Evolutionary conservation across 108 stramenopile species (phyloP).

Genomic region (Cyclotella kingstonii): DNA sequence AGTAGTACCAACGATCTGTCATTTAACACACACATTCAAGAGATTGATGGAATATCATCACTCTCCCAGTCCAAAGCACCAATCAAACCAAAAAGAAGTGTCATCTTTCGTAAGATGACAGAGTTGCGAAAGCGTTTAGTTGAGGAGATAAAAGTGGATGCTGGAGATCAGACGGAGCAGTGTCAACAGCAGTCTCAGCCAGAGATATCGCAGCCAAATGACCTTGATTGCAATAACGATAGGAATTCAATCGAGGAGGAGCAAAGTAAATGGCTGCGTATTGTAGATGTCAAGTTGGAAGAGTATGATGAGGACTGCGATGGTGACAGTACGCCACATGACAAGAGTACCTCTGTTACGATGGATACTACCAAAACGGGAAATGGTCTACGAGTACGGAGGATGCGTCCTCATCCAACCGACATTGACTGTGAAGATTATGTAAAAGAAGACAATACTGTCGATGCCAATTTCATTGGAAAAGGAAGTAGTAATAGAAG

Average conservation of each 20-base stretch:
- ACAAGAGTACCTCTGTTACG: neutral
- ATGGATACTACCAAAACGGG: neutral
- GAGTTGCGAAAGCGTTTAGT: slow-evolving; percentile 18
- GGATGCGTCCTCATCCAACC: slow-evolving; percentile 22
- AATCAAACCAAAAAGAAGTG: slow-evolving; percentile 27
- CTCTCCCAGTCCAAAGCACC: slow-evolving; percentile 6
- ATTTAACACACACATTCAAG: neutral
- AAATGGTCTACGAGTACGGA: slow-evolving; percentile 7
- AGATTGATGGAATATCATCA: neutral
- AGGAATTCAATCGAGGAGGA: slow-evolving; percentile 21
- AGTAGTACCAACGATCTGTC: neutral
- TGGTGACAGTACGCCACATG: neutral
- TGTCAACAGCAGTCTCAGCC: neutral
- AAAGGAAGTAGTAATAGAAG: neutral
- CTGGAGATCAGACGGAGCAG: neutral
- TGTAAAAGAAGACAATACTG: slow-evolving; percentile 1
- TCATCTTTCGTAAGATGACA: slow-evolving; percentile 39
- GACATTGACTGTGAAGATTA: neutral
- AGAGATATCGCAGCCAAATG: neutral
- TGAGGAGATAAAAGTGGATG: neutral
- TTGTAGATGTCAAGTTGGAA: slow-evolving; percentile 34
- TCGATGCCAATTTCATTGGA: neutral
- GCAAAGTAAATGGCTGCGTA: slow-evolving; percentile 27
- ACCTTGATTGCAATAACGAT: neutral
- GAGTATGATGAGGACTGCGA: slow-evolving; percentile 13